Evolutionary conservation across 2,329 filamentous ascomycete species (phyloP), one percentile per base, ranked within the genome.

Genomic region (Fusarium staphyleae): DNA sequence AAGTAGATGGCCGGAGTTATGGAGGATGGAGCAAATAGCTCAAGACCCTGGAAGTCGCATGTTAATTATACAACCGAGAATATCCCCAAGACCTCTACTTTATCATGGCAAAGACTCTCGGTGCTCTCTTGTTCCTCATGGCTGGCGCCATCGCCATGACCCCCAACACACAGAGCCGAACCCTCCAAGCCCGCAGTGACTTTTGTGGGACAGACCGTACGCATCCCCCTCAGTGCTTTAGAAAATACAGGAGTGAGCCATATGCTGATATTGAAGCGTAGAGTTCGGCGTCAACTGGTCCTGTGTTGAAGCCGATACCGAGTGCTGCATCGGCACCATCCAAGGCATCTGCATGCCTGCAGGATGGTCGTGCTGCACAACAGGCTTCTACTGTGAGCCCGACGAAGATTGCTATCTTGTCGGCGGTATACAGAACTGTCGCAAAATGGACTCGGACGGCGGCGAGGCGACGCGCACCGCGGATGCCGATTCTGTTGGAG

Each of bases 321-420:
- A 45, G 7, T 64, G 61, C 46, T 64, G 61, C 52, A 29, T 51
- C 33, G 61, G 61, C 15, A 40, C 41, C 35, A 15, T 52, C 7
- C 41, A 59, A 29, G 48, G 48, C 37, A 30, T 52, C 33, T 64
- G 61, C 56, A 62, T 62, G 58, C 61, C 61, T 18, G 29, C 33
- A 3, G 56, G 52, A 33, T 52, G 57, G 41, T 50, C 42, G 14
- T 62, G 58, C 53, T 64, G 61, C 37, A 22, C 33, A 12, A 64
- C 58, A 3, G 61, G 61, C 19, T 57, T 49, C 48, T 64, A 46
- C 55, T 60, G 58, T 40, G 39, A 45, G 12, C 48, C 61, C 11
- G 52, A 52, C 14, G 46, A 54, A 28, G 22, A 34, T 7, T 64
- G 61, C 46, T 46, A 51, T 11, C 46, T 56, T 45, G 33, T 45